Evolutionary conservation across 352 stramenopile genomes (phyloP).

Genomic region (Globisporangium echinulatum): DNA sequence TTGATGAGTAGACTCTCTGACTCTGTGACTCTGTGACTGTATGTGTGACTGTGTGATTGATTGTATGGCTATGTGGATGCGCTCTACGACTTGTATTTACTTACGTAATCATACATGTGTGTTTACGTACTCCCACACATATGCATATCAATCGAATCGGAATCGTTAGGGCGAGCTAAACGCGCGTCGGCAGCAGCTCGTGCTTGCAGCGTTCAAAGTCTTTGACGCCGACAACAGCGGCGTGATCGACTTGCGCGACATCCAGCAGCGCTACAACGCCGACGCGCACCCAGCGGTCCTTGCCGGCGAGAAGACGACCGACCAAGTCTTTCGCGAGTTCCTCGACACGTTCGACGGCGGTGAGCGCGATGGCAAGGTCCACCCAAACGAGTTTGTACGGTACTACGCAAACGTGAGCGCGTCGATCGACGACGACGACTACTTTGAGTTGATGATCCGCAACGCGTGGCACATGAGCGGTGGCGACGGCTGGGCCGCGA

Average conservation of each 20-base stretch:
- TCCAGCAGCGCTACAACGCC: slow-evolving; percentile 40
- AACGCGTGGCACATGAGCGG: slow-evolving; percentile 81
- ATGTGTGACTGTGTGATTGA: too few species aligned
- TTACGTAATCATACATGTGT: background rate
- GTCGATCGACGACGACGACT: slow-evolving; percentile 73
- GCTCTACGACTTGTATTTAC: background rate
- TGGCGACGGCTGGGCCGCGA: slow-evolving; percentile 48
- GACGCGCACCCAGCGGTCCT: slow-evolving; percentile 51
- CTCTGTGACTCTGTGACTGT: background rate
- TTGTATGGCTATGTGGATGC: background rate
- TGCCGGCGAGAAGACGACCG: slow-evolving; percentile 22
- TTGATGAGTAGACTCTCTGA: background rate
- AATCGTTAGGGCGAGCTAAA: slow-evolving; percentile 29
- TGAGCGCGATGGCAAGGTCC: slow-evolving; percentile 29
- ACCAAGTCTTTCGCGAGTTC: slow-evolving; percentile 31
- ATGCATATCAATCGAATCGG: slow-evolving; percentile 5
- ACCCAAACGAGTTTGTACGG: slow-evolving; percentile 27
- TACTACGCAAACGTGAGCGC: slow-evolving; percentile 79
- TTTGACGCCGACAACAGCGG: slow-evolving; percentile 56
- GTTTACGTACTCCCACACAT: background rate
- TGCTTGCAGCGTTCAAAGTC: slow-evolving; percentile 61
- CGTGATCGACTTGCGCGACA: slow-evolving; percentile 43
- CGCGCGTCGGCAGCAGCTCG: slow-evolving; percentile 34
- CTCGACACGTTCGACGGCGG: slow-evolving; percentile 31
- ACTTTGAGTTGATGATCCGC: slow-evolving; percentile 82